Base-by-base conservation (phyloP, 768 basidiomycete species). In the Psilocybe subaeruginosa region DNA sequence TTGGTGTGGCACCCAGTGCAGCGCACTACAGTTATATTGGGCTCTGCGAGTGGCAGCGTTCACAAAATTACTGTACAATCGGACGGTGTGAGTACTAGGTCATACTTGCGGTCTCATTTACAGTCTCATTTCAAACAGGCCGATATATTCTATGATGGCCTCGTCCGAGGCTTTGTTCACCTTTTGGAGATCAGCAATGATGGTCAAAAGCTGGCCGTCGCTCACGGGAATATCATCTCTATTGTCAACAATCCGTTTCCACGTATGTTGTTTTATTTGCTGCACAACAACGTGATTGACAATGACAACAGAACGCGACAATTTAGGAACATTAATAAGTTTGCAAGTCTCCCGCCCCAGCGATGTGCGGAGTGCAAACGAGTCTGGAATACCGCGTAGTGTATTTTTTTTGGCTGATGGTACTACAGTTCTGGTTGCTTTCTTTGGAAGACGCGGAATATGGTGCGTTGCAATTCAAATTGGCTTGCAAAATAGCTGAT, bases 1-100 rank as follows among this genome's bases (percentile, higher is more conserved):
- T 30, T 54, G 2, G 53, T 49, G 4, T 60, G 59, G 59, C 59
- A 60, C 27, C 59, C 59, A 7, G 14, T n/a, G 30, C 8, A 51
- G 30, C 19, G 35, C 2, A 27, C 14, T 7, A 60, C 54, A 2
- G 8, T 60, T 31, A 45, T 54, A 9, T 30, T 43, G 3, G 59
- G 53, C 12, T 54, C 53, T 8, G 33, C 46, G 33, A 54, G 55
- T n/a, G 59, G 59, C 2, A 2, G 27, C 23, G 5, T 60, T 3
- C 31, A 55, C 35, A 45, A 55, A 27, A 55, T 60, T 7, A 50
- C 59, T 7, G 11, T 55, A 0, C 19, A 37, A 14, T 11, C n/a
- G 1, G 23, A 30, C 27, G 59, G 23, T 8, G 59, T 55, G 17
- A 39, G 59, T 55, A 51, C 7, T 43, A 5, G 14, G n/a, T 14